Evolutionary conservation across 495 filamentous ascomycete genomes (phyloP).

Genomic region (Penicillium subrubescens): DNA sequence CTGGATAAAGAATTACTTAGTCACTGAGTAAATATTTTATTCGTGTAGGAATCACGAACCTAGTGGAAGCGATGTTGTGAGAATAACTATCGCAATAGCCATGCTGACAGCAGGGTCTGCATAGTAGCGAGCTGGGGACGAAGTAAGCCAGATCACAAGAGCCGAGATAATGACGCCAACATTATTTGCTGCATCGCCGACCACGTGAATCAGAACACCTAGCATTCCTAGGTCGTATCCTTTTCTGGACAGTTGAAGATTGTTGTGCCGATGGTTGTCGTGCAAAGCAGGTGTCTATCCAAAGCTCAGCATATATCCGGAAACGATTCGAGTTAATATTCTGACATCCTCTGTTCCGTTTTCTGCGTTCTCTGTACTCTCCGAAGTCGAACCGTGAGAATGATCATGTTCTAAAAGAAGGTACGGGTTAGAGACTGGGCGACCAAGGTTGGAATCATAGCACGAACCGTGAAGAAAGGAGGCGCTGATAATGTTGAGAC

Average conservation of each 20-base stretch:
- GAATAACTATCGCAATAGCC: slow-evolving; percentile 35
- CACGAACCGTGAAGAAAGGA: slow-evolving; percentile 70
- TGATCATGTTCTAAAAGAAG: not conserved
- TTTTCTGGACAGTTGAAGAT: not conserved
- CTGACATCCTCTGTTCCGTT: not conserved
- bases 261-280: not conserved
- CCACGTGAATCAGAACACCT: not conserved
- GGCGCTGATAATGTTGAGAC: slow-evolving; percentile 74
- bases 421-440: not conserved
- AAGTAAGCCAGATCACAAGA: slow-evolving; percentile 44
- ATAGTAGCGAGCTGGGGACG: slow-evolving; percentile 37
- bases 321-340: not conserved
- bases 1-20: not conserved
- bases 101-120: slow-evolving; percentile 50
- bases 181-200: not conserved
- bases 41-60: not conserved
- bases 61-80: not conserved
- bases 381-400: not conserved
- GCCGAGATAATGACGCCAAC: slow-evolving; percentile 18
- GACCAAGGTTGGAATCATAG: not conserved
- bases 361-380: not conserved
- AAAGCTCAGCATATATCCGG: not conserved
- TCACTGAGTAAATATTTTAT: not conserved
- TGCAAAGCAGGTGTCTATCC: not conserved
- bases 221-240: not conserved